Base-by-base conservation (phyloP, 208 protist species). In the Crithidia bombi region DNA sequence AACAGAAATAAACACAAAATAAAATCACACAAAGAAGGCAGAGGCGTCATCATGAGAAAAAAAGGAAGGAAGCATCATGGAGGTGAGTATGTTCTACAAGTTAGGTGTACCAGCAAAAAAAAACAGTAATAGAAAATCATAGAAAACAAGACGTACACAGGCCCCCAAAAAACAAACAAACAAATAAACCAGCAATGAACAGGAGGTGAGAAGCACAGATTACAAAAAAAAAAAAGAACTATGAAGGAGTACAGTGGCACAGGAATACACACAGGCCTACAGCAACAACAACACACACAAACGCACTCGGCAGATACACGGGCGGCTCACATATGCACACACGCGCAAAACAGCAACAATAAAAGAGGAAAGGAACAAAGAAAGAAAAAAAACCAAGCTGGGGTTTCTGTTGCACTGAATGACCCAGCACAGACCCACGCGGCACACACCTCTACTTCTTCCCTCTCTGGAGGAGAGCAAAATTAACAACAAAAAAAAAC, bases 401-500 rank as follows among this genome's bases (percentile, higher is more conserved):
- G n/a, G n/a, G n/a, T n/a, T n/a, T n/a, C n/a, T n/a, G n/a, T n/a
- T n/a, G n/a, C n/a, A n/a, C n/a, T n/a, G n/a, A n/a, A n/a, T n/a
- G n/a, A n/a, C n/a, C n/a, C n/a, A n/a, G n/a, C n/a, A n/a, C n/a
- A n/a, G n/a, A n/a, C 25, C 5, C 7, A 11, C 5, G 32, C 49
- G 15, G 19, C 25, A 23, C 4, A 41, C 30, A 57, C 15, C 51
- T 33, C 25, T 21, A 6, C 23, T 33, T 54, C 25, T 25, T 25
- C 44, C 5, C 47, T 7, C 47, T 32, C 23, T 32, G 3, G 12
- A 57, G 9, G 47, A 56, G 23, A 54, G 17, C 30, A 28, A 59
- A 9, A 43, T 50, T n/a, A 59, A 50, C 10, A 61, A 68, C 44
- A 49, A 33, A 62, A 62, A 49, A 52, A 56, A 56, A 56, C 3